Evolutionary conservation across 2,329 filamentous ascomycete species (phyloP).

Genomic region (Trichoderma semiorbis): DNA sequence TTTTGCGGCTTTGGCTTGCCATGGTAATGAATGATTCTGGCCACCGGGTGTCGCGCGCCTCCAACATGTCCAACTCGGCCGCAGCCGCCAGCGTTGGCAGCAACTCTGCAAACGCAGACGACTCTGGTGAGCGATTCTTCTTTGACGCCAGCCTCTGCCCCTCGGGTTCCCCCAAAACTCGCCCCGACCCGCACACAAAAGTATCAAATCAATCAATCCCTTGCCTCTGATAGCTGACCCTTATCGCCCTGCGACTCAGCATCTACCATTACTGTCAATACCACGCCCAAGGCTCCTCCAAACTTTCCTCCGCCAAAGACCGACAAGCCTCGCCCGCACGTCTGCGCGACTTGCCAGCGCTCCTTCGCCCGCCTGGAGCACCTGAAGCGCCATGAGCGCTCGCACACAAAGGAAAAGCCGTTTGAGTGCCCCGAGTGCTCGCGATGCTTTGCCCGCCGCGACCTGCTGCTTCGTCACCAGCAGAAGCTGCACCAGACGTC

Average conservation of each 20-base stretch:
- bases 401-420: constrained; percentile 98
- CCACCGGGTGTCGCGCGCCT: constrained; percentile 34
- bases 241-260: constrained; percentile 31
- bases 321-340: constrained; percentile 93
- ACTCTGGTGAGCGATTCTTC: constrained; percentile 38
- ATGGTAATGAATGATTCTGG: constrained; percentile 42
- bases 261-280: constrained; percentile 52
- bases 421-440: constrained; percentile 96
- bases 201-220: constrained; percentile 1
- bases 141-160: constrained; percentile 30
- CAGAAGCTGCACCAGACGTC: constrained; percentile 97
- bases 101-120: constrained; percentile 27
- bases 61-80: constrained; percentile 37
- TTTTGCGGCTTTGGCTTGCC: constrained; percentile 23
- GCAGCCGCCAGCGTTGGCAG: constrained; percentile 27
- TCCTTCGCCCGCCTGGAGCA: constrained; percentile 95
- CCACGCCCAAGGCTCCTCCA: constrained; percentile 36
- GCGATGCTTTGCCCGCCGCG: constrained; percentile 89
- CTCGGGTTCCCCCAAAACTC: constrained; percentile 30
- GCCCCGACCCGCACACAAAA: constrained; percentile 17
- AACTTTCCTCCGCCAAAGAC: constrained; percentile 82
- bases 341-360: constrained; percentile 85
- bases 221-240: constrained; percentile 27
- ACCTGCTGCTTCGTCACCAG: constrained; percentile 89
- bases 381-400: constrained; percentile 93